These are phyloP conservation scores for Auricularia sp. DNA, from an alignment of 768 basidiomycete genomes.

Conservation along the genomic window DNA sequence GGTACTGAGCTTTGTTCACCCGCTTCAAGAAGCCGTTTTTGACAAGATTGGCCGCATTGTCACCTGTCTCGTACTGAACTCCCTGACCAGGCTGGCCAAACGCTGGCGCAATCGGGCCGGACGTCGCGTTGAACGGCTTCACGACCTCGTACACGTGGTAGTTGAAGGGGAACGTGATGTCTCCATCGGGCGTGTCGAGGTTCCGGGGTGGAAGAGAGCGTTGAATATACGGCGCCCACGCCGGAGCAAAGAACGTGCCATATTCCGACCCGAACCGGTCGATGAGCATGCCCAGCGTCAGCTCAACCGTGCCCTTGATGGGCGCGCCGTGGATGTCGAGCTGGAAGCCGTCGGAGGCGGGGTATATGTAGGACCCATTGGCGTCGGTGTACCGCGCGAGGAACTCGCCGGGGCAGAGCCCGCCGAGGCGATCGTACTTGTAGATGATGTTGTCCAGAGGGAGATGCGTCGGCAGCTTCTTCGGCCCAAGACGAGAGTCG, in stretches of 20 bases:
- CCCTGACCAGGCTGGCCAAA: slow-evolving; percentile 15
- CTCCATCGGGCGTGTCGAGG: slow-evolving; percentile 2
- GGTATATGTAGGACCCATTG: background rate
- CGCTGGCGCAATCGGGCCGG: slow-evolving; percentile 11
- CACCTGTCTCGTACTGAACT: slow-evolving; percentile 8
- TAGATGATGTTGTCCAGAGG: background rate
- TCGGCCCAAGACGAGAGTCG: background rate
- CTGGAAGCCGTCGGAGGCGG: slow-evolving; percentile 8
- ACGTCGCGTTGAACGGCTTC: slow-evolving; percentile 7
- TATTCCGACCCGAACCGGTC: slow-evolving; percentile 9
- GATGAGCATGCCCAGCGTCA: slow-evolving; percentile 6
- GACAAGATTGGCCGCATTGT: background rate
- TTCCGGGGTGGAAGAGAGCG: slow-evolving; percentile 8
- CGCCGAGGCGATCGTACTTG: background rate
- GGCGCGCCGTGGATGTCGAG: background rate
- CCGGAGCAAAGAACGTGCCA: slow-evolving; percentile 8
- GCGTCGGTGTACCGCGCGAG: background rate
- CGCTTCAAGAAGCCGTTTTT: background rate
- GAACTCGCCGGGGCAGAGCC: background rate
- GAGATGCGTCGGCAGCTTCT: background rate
- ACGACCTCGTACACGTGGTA: slow-evolving; percentile 11
- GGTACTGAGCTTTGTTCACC: background rate
- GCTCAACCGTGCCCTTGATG: slow-evolving; percentile 8
- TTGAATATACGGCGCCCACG: slow-evolving; percentile 9
- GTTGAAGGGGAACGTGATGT: background rate